Conservation (phyloP, 768 basidiomycete genomes). For the Lentinula sp. region DNA sequence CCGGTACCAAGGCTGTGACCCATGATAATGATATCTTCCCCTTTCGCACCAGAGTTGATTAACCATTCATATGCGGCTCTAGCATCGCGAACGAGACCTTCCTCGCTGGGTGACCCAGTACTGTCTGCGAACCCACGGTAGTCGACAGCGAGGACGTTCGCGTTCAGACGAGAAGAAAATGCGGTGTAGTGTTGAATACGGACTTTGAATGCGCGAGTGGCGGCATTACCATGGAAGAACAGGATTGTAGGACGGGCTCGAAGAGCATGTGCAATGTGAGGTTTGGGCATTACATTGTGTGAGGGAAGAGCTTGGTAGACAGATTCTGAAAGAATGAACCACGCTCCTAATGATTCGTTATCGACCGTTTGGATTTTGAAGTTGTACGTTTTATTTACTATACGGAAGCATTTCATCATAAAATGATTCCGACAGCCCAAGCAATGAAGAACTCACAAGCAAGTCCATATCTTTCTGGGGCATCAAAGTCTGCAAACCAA, state of each 20-base stretch:
- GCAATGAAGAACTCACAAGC: constrained; percentile 50
- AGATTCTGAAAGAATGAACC: constrained; percentile 72
- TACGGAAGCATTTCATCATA: neutral
- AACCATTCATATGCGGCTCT: constrained; percentile 80
- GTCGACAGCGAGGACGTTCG: constrained; percentile 82
- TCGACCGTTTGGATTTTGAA: constrained; percentile 68
- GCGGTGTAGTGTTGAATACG: constrained; percentile 68
- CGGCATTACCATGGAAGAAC: constrained; percentile 92
- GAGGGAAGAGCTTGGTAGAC: constrained; percentile 47
- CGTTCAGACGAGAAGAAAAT: constrained; percentile 57
- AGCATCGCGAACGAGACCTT: constrained; percentile 69
- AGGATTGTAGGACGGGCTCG: constrained; percentile 65
- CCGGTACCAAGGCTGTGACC: constrained; percentile 92
- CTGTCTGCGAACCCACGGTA: constrained; percentile 94
- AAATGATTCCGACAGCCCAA: neutral
- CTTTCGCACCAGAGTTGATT: constrained; percentile 45
- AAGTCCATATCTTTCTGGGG: constrained; percentile 75
- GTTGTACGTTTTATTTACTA: constrained; percentile 77
- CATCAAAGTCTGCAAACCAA: constrained; percentile 51
- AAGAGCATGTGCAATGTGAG: constrained; percentile 50
- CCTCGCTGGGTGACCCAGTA: constrained; percentile 68
- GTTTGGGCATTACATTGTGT: constrained; percentile 29
- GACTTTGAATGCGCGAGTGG: constrained; percentile 59
- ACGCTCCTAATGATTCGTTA: constrained; percentile 76
- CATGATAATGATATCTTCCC: constrained; percentile 61